phyloP scores from a whole-genome alignment of 2,329 filamentous ascomycete species.

The Beauveria sp. region DNA sequence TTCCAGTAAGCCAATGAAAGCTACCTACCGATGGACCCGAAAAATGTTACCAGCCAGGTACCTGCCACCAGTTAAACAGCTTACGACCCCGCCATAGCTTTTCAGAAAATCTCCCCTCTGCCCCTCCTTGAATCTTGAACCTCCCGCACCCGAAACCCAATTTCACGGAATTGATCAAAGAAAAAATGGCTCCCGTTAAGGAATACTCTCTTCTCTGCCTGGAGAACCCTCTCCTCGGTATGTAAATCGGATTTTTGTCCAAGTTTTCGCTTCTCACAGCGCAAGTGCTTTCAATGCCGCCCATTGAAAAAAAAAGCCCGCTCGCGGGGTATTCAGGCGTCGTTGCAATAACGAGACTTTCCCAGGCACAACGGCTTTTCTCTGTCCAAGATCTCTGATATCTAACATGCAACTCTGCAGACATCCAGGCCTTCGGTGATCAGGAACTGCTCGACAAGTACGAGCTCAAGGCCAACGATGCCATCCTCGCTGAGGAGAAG shows the following conservation, averaged over 20 bases:
- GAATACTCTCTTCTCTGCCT: slow-evolving; percentile 86
- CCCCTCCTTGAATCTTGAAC: slow-evolving; percentile 14
- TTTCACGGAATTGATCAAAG: slow-evolving; percentile 16
- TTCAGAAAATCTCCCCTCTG: slow-evolving; percentile 11
- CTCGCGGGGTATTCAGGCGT: not conserved
- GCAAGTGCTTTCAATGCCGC: not conserved
- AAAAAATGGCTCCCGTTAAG: slow-evolving; percentile 64
- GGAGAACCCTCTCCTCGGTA: slow-evolving; percentile 95
- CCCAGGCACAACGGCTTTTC: not conserved
- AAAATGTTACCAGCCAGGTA: not conserved
- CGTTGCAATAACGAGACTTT: not conserved
- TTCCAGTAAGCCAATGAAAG: not conserved
- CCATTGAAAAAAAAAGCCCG: not conserved
- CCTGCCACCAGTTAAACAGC: not conserved
- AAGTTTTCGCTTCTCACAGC: slow-evolving; percentile 4
- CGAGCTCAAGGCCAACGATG: slow-evolving; percentile 88
- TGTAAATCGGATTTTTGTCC: slow-evolving; percentile 20
- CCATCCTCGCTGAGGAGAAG: slow-evolving; percentile 90
- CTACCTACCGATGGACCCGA: not conserved
- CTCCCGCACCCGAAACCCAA: slow-evolving; percentile 10
- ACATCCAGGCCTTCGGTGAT: slow-evolving; percentile 85
- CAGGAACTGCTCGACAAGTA: slow-evolving; percentile 87
- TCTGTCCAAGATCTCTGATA: not conserved
- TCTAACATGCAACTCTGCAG: slow-evolving; percentile 32
- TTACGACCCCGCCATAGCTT: slow-evolving; percentile 10